Base-by-base conservation (phyloP, 2,329 filamentous ascomycete species). In the Penicillium polonicum region DNA sequence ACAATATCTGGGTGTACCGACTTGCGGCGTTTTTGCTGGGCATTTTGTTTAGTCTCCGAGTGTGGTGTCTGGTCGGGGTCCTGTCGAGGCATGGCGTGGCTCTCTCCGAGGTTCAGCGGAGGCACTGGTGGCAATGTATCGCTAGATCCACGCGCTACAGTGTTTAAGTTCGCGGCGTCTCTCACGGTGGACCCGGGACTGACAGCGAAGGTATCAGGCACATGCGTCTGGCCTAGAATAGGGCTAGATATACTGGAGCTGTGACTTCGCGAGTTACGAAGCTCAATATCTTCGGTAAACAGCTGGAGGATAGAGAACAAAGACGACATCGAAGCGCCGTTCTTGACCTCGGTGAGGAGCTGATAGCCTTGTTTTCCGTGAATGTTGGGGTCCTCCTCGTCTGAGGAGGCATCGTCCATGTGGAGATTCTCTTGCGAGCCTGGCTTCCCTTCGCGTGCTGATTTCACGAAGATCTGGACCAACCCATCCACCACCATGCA, bases 401-500 rank as follows among this genome's bases (percentile, higher is more conserved):
- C 83, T 4, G 84, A 84, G 10, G 82, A 80, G n/a, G 81, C 82
- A 31, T 78, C 78, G 13, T 64, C 77, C 71, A 55, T 70, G 67
- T 60, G 59, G 66, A 60, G 74, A 70, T 60, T 79, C 21, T 80
- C 78, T 23, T 79, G 67, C 19, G 70, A 71, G 52, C 52, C 78
- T 8, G 54, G 49, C 55, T 75, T 73, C 12, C 69, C 57, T 38
- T 72, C 79, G 41, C 83, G 81, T 43, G 88, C 87, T 2, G 93
- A 97, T 73, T 97, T 97, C 74, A 99, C 94, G 72, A 97, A 99
- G 54, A 99, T 97, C 74, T 99, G 92, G 0, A 99, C 92, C 29
- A 96, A 76, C 2, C 94, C 94, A 75, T 99, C 94, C 3, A 99
- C 95, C 5, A 99, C 94, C 57, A 99, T 83, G 72, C 94, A 99